Conservation (phyloP, 768 basidiomycete genomes). For the Dendrothele bispora region DNA sequence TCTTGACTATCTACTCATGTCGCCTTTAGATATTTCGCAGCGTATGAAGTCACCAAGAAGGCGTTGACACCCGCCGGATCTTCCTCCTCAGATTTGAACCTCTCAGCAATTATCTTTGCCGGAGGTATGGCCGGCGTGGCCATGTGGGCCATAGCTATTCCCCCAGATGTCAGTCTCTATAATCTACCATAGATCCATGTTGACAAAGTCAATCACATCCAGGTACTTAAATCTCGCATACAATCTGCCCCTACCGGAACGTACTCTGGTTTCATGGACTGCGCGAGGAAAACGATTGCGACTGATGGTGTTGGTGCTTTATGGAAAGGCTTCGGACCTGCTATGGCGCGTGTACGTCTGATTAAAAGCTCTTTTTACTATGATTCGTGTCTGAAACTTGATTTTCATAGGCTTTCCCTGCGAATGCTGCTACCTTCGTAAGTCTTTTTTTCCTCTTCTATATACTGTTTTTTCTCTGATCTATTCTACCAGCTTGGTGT, state of each 20-base stretch:
- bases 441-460: too few species aligned
- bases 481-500: conserved; percentile 73
- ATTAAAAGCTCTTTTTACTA: background rate
- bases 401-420: conserved; percentile 79
- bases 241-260: conserved; percentile 97
- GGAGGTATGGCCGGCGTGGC: conserved; percentile 95
- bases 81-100: conserved; percentile 77
- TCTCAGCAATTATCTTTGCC: conserved; percentile 85
- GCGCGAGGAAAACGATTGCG: conserved; percentile 87
- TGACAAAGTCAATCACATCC: conserved; percentile 9
- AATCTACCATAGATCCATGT: background rate
- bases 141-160: conserved; percentile 98
- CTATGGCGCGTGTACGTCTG: conserved; percentile 83
- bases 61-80: conserved; percentile 77
- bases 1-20: conserved; percentile 8
- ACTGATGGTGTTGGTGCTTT: conserved; percentile 83
- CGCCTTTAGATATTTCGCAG: conserved; percentile 85
- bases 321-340: conserved; percentile 98
- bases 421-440: conserved; percentile 93
- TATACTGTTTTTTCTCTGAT: conserved; percentile 4
- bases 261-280: conserved; percentile 94
- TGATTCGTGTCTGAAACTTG: background rate
- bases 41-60: conserved; percentile 94
- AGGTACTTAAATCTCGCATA: conserved; percentile 95
- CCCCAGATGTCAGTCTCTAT: conserved; percentile 81